These are phyloP conservation scores for Rubia tinctorum DNA, from an alignment of 305 asterid genomes.

Conservation along the genomic window DNA sequence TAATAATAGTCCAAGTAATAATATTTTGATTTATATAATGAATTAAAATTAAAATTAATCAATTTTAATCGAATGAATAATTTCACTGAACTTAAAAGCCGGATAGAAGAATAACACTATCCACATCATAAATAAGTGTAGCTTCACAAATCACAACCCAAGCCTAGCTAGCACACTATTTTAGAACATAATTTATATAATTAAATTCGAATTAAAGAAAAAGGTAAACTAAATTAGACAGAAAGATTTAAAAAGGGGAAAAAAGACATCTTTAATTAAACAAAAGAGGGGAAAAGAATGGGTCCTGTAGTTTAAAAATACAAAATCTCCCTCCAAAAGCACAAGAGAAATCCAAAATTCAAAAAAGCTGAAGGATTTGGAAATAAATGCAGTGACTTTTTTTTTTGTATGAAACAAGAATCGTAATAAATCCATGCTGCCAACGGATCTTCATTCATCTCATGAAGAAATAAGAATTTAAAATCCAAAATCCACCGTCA, in stretches of 20 bases:
- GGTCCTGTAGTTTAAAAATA: not conserved
- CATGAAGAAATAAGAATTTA: conserved; percentile 5
- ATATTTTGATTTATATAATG: no score
- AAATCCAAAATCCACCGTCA: conserved; percentile 16
- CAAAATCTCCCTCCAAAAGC: not conserved
- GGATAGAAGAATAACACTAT: no score
- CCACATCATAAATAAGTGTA: no score
- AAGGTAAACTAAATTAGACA: no score
- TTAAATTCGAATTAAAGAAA: no score
- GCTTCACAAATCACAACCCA: no score
- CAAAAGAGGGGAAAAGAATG: not conserved
- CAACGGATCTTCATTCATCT: conserved; percentile 24
- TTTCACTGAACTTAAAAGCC: no score
- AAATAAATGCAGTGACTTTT: not conserved
- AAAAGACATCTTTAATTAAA: not conserved
- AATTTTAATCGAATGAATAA: no score
- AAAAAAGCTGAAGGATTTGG: not conserved
- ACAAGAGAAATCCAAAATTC: not conserved
- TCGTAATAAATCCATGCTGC: not conserved
- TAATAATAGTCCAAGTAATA: no score
- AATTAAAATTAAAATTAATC: no score
- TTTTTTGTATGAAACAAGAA: not conserved
- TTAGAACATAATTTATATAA: no score
- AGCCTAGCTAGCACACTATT: no score
- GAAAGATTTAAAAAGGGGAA: not conserved